Evolutionary conservation across 768 basidiomycete genomes (phyloP), one percentile per base, ranked within the genome.

Genomic region (Stropharia rugosoannulata): DNA sequence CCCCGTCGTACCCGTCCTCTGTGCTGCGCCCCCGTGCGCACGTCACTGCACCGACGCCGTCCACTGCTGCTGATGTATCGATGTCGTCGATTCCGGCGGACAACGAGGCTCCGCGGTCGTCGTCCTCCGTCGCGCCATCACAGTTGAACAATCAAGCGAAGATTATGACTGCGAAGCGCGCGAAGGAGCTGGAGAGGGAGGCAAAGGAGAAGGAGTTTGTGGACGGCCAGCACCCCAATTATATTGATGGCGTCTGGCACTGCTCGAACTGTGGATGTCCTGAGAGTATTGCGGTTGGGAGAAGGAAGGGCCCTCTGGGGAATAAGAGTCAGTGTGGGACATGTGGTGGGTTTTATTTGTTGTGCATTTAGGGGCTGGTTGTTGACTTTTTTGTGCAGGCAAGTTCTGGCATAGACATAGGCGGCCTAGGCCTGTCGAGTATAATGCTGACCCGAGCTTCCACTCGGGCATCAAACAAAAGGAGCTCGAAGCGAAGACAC

Each of bases 241-340:
- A 83, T 62, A 88, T 94, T 66, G 76, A 94, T 61, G 93, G 91
- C 1, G 79, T 90, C 4, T 97, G 95, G 95, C 92, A 94, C 72
- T 98, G 95, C 67, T 93, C 92, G 16, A 96, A 94, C 65, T 97
- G 93, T 63, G 95, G 95, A 5, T 90, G 90, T 66, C 95, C 95
- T 0, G 93, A 93, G 66, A 84, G 74, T 62, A 86, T 96, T 55
- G 91, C 93, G 2, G 75, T 93, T 41, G 94, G 94, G 2, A 75
- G 92, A 58, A 79, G 93, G 61, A 95, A 95, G 64, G 94, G 95
- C 1, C 94, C 93, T 1, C 74, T 93, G 45, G 95, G 95, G 7
- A 87, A 91, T 65, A 93, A 93, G 69, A 89, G 86, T 2, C 89
- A 96, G 68, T 98, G 95, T 71, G 92, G 91, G 32, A 80, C 84